These are phyloP conservation scores for Leishmania braziliensis DNA, from an alignment of 208 protist species.

Conservation along the genomic window DNA sequence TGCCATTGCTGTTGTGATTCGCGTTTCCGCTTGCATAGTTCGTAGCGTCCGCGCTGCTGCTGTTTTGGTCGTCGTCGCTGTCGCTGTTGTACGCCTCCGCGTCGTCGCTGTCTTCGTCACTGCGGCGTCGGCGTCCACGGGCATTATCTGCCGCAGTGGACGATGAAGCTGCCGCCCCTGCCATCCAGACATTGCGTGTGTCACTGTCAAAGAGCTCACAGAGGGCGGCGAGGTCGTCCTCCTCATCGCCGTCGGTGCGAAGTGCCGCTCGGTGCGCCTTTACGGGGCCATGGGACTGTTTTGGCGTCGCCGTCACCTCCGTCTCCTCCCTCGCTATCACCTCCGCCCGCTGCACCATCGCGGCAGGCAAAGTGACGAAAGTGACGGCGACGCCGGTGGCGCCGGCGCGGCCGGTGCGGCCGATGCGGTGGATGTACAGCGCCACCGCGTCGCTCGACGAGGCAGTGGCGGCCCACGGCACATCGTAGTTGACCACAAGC, in stretches of 20 bases:
- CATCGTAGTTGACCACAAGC: slow-evolving; percentile 98
- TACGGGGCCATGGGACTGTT: background rate
- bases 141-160: background rate
- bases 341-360: slow-evolving; percentile 39
- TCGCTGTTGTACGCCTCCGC: background rate
- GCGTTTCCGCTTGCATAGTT: background rate
- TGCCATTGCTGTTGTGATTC: background rate
- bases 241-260: slow-evolving; percentile 1
- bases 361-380: slow-evolving; percentile 81
- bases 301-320: background rate
- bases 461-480: slow-evolving; percentile 68
- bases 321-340: slow-evolving; percentile 18
- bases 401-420: slow-evolving; percentile 90
- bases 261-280: background rate
- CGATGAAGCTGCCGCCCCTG: background rate
- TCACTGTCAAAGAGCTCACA: slow-evolving; percentile 35
- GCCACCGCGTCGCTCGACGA: slow-evolving; percentile 46
- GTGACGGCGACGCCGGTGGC: slow-evolving; percentile 91
- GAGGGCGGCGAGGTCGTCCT: slow-evolving; percentile 12
- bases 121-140: slow-evolving; percentile 7
- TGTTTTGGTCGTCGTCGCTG: background rate
- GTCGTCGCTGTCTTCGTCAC: slow-evolving; percentile 15
- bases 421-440: slow-evolving; percentile 97
- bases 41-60: background rate
- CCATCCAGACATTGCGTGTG: slow-evolving; percentile 23